Conservation (phyloP, 1,284 basidiomycete species). For the Ceratobasidium sp. region DNA sequence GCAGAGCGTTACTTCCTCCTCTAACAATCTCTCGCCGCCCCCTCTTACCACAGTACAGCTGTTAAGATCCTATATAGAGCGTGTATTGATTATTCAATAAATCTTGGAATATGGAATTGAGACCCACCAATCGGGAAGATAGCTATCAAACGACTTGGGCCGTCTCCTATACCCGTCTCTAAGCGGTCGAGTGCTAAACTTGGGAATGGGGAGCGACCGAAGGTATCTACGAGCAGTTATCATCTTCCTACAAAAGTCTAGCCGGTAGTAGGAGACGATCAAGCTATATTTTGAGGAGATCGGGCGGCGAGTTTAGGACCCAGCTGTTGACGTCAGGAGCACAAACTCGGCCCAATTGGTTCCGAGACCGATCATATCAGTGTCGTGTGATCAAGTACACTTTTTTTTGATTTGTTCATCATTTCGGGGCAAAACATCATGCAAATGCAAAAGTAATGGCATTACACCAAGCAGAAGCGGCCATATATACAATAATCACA, state of each 20-base stretch:
- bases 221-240: slow-evolving; percentile 30
- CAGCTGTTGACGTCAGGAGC: slow-evolving; percentile 12
- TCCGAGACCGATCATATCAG: neutral
- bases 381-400: neutral
- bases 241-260: neutral
- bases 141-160: slow-evolving; percentile 38
- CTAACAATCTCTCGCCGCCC: neutral
- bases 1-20: neutral
- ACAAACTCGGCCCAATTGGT: slow-evolving; percentile 18
- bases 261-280: neutral
- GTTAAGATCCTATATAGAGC: slow-evolving; percentile 27
- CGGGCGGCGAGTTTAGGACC: neutral
- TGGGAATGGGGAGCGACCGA: slow-evolving; percentile 33
- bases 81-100: neutral
- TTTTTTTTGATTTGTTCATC: no score
- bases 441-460: neutral
- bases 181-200: slow-evolving; percentile 22
- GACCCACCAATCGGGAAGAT: slow-evolving; percentile 41
- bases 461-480: no score
- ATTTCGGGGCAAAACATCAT: neutral
- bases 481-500: no score
- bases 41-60: slow-evolving; percentile 24
- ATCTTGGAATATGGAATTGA: neutral
- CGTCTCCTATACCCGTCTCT: slow-evolving; percentile 32
- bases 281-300: neutral